Conservation (phyloP, 371 early-diverging fungal species). For the Syncephalastrum racemosum region DNA sequence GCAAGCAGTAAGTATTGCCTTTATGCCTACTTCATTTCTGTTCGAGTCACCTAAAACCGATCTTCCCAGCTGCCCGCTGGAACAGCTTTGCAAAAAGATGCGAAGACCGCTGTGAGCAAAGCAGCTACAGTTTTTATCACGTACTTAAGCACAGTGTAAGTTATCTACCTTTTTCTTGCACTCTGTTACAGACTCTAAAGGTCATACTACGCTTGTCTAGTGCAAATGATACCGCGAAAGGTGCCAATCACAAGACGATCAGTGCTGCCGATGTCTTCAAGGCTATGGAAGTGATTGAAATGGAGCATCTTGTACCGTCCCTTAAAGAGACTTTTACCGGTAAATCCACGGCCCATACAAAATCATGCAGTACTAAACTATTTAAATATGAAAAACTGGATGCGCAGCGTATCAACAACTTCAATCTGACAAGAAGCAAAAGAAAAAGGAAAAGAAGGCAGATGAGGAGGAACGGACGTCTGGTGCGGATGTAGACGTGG, state of each 20-base stretch:
- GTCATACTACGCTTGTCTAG: conserved; percentile 12
- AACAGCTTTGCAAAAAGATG: conserved; percentile 60
- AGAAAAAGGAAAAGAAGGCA: conserved; percentile 19
- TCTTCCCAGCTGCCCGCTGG: conserved; percentile 57
- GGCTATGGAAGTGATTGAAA: conserved; percentile 56
- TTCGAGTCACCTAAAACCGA: not conserved
- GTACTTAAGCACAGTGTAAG: conserved; percentile 60
- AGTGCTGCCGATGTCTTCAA: conserved; percentile 58
- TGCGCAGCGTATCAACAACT: conserved; percentile 14
- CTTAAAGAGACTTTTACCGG: conserved; percentile 12
- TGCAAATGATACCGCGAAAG: conserved; percentile 54
- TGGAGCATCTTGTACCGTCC: conserved; percentile 43
- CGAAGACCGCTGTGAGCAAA: conserved; percentile 59
- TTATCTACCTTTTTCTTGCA: no score
- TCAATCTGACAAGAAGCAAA: conserved; percentile 18
- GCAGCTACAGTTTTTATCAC: conserved; percentile 66
- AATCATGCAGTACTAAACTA: not conserved
- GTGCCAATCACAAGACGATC: conserved; percentile 57
- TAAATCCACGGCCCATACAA: not conserved
- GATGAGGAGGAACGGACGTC: conserved; percentile 9
- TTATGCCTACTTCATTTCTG: no score
- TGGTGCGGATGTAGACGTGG: not conserved
- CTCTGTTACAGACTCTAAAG: no score
- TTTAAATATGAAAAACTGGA: not conserved
- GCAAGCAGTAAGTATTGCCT: conserved; percentile 42